These are phyloP conservation scores for Cladosporium sp. DNA, from an alignment of 2,329 filamentous ascomycete species.

Conservation along the genomic window DNA sequence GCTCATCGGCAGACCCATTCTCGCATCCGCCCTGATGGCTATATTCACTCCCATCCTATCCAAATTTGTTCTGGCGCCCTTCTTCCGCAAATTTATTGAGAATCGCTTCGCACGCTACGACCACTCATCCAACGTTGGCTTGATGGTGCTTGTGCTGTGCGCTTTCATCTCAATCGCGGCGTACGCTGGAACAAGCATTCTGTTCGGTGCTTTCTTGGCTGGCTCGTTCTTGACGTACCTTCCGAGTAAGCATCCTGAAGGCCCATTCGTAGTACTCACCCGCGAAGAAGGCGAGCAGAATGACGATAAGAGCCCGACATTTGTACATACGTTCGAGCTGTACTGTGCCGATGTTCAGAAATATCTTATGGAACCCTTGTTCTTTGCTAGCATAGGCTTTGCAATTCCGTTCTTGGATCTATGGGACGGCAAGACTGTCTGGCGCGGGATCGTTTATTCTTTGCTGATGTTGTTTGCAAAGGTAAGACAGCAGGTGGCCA, in stretches of 20 bases:
- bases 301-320: slow-evolving; percentile 27
- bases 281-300: slow-evolving; percentile 27
- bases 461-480: slow-evolving; percentile 27
- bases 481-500: no score
- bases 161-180: slow-evolving; percentile 29
- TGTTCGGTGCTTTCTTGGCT: slow-evolving; percentile 31
- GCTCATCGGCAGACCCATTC: slow-evolving; percentile 27
- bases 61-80: slow-evolving; percentile 36
- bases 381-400: slow-evolving; percentile 31
- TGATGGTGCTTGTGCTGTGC: slow-evolving; percentile 28
- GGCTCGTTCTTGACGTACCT: slow-evolving; percentile 29
- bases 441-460: slow-evolving; percentile 27
- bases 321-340: slow-evolving; percentile 30
- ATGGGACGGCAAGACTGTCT: slow-evolving; percentile 28
- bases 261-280: slow-evolving; percentile 25
- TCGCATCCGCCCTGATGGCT: slow-evolving; percentile 23
- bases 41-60: slow-evolving; percentile 25
- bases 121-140: slow-evolving; percentile 16
- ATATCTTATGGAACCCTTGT: slow-evolving; percentile 28
- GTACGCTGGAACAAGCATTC: slow-evolving; percentile 28
- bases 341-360: slow-evolving; percentile 45
- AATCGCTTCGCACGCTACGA: slow-evolving; percentile 22
- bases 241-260: slow-evolving; percentile 22
- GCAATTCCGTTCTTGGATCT: slow-evolving; percentile 29
- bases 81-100: slow-evolving; percentile 23